Base-by-base conservation (phyloP, 2,329 filamentous ascomycete genomes). In the Penicillium digitatum region DNA sequence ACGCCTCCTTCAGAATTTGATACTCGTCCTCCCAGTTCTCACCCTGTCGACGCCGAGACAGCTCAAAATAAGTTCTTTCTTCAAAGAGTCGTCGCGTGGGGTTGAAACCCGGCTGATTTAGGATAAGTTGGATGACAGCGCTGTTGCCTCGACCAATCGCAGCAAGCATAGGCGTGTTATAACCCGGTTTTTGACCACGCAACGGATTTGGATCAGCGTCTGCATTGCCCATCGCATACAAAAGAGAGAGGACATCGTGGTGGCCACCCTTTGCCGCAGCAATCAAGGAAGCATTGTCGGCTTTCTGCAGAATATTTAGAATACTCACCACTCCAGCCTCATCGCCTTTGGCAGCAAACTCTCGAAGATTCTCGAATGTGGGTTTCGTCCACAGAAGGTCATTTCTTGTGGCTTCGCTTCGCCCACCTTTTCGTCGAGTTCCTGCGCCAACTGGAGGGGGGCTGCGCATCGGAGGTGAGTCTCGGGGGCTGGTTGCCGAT, bases 221-320 rank as follows among this genome's bases (percentile, higher is more conserved):
- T 18, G 83, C 81, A 46, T 81, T 78, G 3, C 87, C 87, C 61
- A 90, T 77, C 9, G 87, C 87, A 39, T 90, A 73, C 47, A 91
- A 74, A 27, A 96, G 82, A 67, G 92, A 89, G 58, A 96, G 84
- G 24, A 95, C 88, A 54, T 93, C 84, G 64, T 92, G 87, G 67
- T 99, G 93, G 1, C 94, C 94, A 54, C 92, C 94, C 72, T 90
- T 87, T 29, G 94, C 92, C 22, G 94, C 94, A 52, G 90, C 90
- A 52, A 96, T 90, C 73, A 96, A 86, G 43, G 91, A 90, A 62
- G 92, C 88, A 1, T 92, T 86, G 69, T 97, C 93, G 2, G 82
- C 82, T 62, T 82, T 82, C 54, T 78, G 74, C 55, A 76, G 65
- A 20, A 79, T 76, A 59, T 78, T 79, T 39, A 80, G 68, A 22